Conservation (phyloP, 1,284 basidiomycete species). For the Ganoderma meredithae region DNA sequence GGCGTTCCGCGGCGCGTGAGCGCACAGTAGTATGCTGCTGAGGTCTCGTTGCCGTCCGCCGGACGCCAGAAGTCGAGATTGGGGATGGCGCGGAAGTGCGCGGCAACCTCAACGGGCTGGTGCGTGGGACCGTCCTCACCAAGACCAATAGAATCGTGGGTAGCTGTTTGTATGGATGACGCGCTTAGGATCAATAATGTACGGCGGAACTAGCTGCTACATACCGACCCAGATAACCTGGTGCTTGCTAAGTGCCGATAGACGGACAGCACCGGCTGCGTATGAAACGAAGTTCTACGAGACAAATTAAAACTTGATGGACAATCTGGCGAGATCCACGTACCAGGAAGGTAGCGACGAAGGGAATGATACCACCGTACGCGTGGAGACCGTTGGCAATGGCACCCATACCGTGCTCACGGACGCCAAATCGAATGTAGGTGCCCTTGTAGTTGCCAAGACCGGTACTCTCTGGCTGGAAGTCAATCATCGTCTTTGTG, state of each 20-base stretch:
- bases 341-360: slow-evolving; percentile 88
- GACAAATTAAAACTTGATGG: neutral
- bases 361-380: slow-evolving; percentile 87
- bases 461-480: slow-evolving; percentile 89
- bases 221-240: slow-evolving; percentile 92
- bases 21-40: slow-evolving; percentile 87
- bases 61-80: slow-evolving; percentile 94
- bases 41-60: slow-evolving; percentile 95
- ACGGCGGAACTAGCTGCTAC: slow-evolving; percentile 40
- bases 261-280: slow-evolving; percentile 89
- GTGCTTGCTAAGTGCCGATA: slow-evolving; percentile 89
- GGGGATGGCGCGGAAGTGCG: slow-evolving; percentile 88
- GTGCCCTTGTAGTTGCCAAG: slow-evolving; percentile 88
- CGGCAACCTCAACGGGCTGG: slow-evolving; percentile 91
- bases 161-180: slow-evolving; percentile 54
- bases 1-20: slow-evolving; percentile 80
- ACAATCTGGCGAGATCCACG: slow-evolving; percentile 31
- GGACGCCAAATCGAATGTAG: slow-evolving; percentile 96
- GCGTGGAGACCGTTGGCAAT: slow-evolving; percentile 91
- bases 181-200: neutral
- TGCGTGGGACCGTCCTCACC: slow-evolving; percentile 98
- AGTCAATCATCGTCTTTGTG: slow-evolving; percentile 85
- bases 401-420: slow-evolving; percentile 97
- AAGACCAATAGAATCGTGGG: slow-evolving; percentile 91
- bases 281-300: slow-evolving; percentile 92